A percentile compares a stretch with the other conserved stretches of the same genome.
These are phyloP conservation scores for Medicago ruthenica DNA, from an alignment of 306 rosid species.

Conservation along the genomic window DNA sequence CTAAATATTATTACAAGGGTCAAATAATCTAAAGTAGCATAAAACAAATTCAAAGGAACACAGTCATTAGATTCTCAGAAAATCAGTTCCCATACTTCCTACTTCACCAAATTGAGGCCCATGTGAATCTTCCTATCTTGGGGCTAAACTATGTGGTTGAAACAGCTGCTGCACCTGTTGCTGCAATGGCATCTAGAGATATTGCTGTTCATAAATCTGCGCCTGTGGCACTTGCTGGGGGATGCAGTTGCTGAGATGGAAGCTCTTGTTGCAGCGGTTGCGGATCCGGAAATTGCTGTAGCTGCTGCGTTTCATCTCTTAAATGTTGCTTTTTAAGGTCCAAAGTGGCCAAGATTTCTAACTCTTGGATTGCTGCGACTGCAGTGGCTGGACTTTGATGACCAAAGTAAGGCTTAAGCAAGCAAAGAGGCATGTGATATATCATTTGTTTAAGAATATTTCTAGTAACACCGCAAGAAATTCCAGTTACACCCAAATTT, in stretches of 20 bases:
- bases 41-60: slow-evolving; percentile 12
- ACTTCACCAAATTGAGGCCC: not conserved
- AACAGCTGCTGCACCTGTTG: slow-evolving; percentile 22
- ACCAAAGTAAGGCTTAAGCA: slow-evolving; percentile 63
- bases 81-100: slow-evolving; percentile 1
- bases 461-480: too few species aligned
- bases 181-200: slow-evolving; percentile 11
- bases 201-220: slow-evolving; percentile 4
- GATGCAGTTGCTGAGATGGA: not conserved
- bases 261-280: not conserved
- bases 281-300: not conserved
- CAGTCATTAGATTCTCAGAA: not conserved
- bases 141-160: not conserved
- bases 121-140: not conserved
- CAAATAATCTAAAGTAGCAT: slow-evolving; percentile 10
- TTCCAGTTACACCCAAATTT: too few species aligned
- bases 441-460: too few species aligned
- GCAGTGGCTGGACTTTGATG: slow-evolving; percentile 60
- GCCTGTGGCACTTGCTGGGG: not conserved
- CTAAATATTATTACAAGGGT: slow-evolving; percentile 13
- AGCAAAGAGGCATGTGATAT: too few species aligned
- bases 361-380: slow-evolving; percentile 67
- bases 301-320: slow-evolving; percentile 47
- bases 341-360: slow-evolving; percentile 65
- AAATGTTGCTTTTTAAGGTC: slow-evolving; percentile 62